Base-by-base conservation (phyloP, 2,329 filamentous ascomycete genomes). In the Penicillium carneum region DNA sequence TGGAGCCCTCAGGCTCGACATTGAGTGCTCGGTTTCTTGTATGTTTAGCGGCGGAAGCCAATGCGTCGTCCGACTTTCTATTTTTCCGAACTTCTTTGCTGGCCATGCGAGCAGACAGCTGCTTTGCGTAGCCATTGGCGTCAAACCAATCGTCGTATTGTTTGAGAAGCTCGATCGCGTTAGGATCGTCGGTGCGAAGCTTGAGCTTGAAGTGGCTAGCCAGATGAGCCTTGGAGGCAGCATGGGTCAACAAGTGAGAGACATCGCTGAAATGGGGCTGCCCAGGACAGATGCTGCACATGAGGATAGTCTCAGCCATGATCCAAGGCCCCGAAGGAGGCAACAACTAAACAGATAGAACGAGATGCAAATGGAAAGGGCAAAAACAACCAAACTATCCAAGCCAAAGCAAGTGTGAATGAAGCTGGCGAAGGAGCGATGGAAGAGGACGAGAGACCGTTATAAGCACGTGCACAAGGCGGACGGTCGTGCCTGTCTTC, bases 171-270 rank as follows among this genome's bases (percentile, higher is more conserved):
- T 84, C 76, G 26, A 84, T 83, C n/a, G 90, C 87, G n/a, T 80
- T 80, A n/a, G 83, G 77, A 62, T 96, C 90, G 47, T 86, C 83
- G 56, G 87, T 84, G 59, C 86, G 87, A 67, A 97, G 86, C 70
- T 92, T 89, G 54, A 92, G 84, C 72, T 92, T 92, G 80, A 93
- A 96, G 71, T 91, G 88, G 74, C 92, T 86, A 62, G 92, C 88
- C 36, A 97, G 82, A 75, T 98, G 94, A n/a, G 90, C 90, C 75
- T 97, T 97, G 66, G 93, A 97, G 62, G 90, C 88, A 64, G 97
- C 87, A 74, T 98, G 94, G 12, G 94, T 98, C 73, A 98, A 86
- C 39, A 97, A 83, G 77, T 97, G 94, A 36, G 93, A 97, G 46
- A 93, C 84, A 77, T 98, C 94, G 58, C 92, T 96, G 79, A 97